These are phyloP conservation scores for Magnusiomyces magnusii DNA, from an alignment of 1,139 yeast genomes.

Conservation along the genomic window DNA sequence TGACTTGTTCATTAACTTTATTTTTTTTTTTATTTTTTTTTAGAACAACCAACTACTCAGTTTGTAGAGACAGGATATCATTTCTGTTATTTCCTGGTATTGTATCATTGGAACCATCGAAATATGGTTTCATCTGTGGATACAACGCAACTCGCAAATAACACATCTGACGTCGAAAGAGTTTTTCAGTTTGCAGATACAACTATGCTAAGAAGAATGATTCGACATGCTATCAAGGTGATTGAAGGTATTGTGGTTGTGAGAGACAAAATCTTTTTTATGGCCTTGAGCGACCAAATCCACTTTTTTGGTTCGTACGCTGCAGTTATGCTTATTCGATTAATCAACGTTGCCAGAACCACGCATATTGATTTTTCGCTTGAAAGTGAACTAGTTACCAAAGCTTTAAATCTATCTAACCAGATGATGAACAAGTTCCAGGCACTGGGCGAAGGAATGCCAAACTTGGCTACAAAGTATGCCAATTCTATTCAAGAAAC, in stretches of 20 bases:
- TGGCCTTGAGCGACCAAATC: conserved; percentile 56
- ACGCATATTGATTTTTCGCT: conserved; percentile 9
- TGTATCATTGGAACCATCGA: conserved; percentile 33
- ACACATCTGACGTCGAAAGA: conserved; percentile 11
- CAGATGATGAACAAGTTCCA: conserved; percentile 9
- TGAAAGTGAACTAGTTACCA: conserved; percentile 10
- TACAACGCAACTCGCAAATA: conserved; percentile 2
- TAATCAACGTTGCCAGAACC: conserved; percentile 20
- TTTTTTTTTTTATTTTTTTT: not conserved
- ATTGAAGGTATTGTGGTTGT: conserved; percentile 39
- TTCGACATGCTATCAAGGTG: conserved; percentile 39
- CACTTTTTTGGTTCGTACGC: conserved; percentile 52
- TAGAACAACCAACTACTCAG: conserved; percentile 62
- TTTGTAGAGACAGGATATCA: conserved; percentile 70
- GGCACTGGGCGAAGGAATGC: conserved; percentile 8
- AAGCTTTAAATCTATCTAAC: conserved; percentile 6
- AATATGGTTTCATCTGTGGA: conserved; percentile 3
- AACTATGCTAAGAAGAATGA: conserved; percentile 23
- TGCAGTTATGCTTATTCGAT: conserved; percentile 40
- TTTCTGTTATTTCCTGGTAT: conserved; percentile 51
- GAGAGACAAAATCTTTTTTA: conserved; percentile 51
- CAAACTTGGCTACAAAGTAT: conserved; percentile 23
- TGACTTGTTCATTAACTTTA: conserved; percentile 35
- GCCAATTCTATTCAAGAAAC: conserved; percentile 20
- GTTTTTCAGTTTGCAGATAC: conserved; percentile 14